Evolutionary conservation across 805 yeast genomes (phyloP), one percentile per base, ranked within the genome.

Genomic region (Candida khao-thaluensis): DNA sequence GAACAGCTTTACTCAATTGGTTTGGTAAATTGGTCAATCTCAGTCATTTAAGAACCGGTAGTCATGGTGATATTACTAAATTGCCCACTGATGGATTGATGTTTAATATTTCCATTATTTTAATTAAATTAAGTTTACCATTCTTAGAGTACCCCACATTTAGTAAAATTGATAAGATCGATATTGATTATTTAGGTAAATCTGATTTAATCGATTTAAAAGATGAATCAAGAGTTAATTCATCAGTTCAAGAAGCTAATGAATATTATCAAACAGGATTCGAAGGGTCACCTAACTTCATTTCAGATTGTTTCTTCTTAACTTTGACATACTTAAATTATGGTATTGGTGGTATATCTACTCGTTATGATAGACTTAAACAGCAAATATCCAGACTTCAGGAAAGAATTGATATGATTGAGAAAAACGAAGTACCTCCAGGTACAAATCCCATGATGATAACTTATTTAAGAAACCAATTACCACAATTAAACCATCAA

Each of bases 271-370:
- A 71, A 5, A 51, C 61, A 2, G 64, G 62, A 28, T 57, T 66
- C 9, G 54, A 59, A n/a, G 60, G 44, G 57, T 73, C 20, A 47
- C 35, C 30, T 7, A 91, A 93, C 53, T 93, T 93, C 57, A 87
- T 93, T n/a, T 81, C 96, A 7, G 93, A 91, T 49, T 83, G 95
- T 52, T 93, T 89, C 60, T 93, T 74, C 53, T 58, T 93, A 40
- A 79, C 90, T 5, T 68, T 84, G 37, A 80, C 95, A 0, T 89
- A 83, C 57, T 61, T 87, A 35, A 90, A 91, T 49, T 93, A 85
- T 62, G 99, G 98, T 30, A 66, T 87, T 29, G 95, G 95, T 17
- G 98, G 97, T 35, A 63, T 84, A 0, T 62, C 75, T 41, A 71
- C 78, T 31, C 59, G 57, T 32, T 77, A 79, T 43, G 79, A 76